These are phyloP conservation scores for Chytriomyces confervae DNA, from an alignment of 192 early-diverging fungal genomes.

Conservation along the genomic window DNA sequence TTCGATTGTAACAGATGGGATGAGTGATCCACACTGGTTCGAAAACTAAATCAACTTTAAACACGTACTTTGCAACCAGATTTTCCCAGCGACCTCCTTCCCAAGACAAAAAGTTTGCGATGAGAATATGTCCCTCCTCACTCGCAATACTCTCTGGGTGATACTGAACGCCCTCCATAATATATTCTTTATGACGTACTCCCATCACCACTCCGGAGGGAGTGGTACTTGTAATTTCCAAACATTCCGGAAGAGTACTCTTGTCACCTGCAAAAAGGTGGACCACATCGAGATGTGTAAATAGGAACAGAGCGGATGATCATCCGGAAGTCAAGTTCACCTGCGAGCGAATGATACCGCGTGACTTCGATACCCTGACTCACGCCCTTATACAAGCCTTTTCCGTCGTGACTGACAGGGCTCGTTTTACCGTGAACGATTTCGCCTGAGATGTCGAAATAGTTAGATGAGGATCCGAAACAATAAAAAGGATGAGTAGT, in stretches of 20 bases:
- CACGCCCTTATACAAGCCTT: slow-evolving; percentile 84
- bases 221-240: slow-evolving; percentile 89
- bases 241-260: slow-evolving; percentile 72
- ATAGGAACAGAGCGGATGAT: background rate
- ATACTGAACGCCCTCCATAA: slow-evolving; percentile 97
- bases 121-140: slow-evolving; percentile 85
- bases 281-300: no score
- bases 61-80: slow-evolving; percentile 35
- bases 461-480: no score
- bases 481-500: no score
- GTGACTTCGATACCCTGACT: slow-evolving; percentile 87
- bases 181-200: slow-evolving; percentile 84
- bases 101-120: slow-evolving; percentile 90
- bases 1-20: background rate
- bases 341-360: slow-evolving; percentile 96
- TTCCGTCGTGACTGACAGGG: slow-evolving; percentile 87
- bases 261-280: slow-evolving; percentile 58
- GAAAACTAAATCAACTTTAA: background rate
- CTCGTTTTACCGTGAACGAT: slow-evolving; percentile 97
- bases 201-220: slow-evolving; percentile 92
- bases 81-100: slow-evolving; percentile 86
- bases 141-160: slow-evolving; percentile 98
- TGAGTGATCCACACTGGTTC: background rate
- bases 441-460: slow-evolving; percentile 49
- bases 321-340: background rate